Evolutionary conservation across 75 land plant genomes (phyloP), one percentile per base, ranked within the genome.

Genomic region (Isoetes taiwanensis): DNA sequence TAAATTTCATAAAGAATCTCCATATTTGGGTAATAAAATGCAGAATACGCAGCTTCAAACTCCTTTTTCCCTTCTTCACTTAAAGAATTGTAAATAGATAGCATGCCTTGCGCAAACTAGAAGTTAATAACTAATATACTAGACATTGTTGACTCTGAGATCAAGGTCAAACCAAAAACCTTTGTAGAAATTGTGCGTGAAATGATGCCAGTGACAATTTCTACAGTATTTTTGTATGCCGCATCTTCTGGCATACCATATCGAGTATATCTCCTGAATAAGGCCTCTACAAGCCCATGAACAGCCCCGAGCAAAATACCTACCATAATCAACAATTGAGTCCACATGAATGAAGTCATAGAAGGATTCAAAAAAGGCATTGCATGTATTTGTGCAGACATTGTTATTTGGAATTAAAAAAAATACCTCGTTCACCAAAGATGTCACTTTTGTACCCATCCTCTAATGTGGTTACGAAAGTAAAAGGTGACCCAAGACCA

Each of bases 221-320:
- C 97, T 4, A 91, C 97, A 24, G 97, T 91, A 66, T 91, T 91
- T 57, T 91, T 91, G 77, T 91, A 91, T 19, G 97, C 97, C 41
- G 70, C 67, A 28, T 91, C 93, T 54, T 86, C 97, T 60, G 57
- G 43, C 97, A 91, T 91, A 55, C 88, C 97, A 70, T 76, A 72
- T 28, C 75, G 87, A 17, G 97, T 91, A 73, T 91, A 91, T 42
- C 97, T 76, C 70, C 97, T 83, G 54, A 83, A 91, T 41, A 91
- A 68, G 8, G 88, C 78, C 67, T 91, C 97, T 52, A 91, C 97
- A 53, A 91, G 66, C 31, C 97, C 97, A 72, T 91, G 97, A 17
- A 91, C 97, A 64, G 94, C 97, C 37, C 97, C 97, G 66, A 91
- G 77, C 37, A 91, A 65, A 61, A 91, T 91, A 10, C 97, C 97